Evolutionary conservation across 1,284 basidiomycete species (phyloP).

Genomic region (Leccinum cinnamomeum): DNA sequence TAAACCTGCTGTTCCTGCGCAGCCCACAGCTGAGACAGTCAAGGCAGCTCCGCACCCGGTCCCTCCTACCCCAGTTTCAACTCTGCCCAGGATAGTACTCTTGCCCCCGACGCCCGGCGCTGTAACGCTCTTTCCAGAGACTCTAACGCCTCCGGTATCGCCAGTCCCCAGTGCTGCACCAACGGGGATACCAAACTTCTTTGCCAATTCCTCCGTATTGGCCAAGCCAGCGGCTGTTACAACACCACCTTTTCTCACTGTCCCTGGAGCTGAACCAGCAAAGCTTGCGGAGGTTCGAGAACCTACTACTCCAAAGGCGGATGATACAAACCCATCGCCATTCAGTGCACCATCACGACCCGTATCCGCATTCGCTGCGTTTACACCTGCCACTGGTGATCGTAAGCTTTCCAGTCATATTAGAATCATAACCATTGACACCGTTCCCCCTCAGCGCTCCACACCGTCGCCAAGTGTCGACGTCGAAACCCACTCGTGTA

Average conservation of each 20-base stretch:
- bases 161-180: constrained; percentile 6
- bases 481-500: neutral
- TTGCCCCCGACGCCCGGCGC: constrained; percentile 34
- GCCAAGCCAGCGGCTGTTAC: constrained; percentile 27
- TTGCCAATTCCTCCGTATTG: constrained; percentile 41
- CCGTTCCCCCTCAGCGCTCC: neutral
- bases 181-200: constrained; percentile 50
- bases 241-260: constrained; percentile 10
- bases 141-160: constrained; percentile 15
- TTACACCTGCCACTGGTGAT: constrained; percentile 8
- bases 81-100: constrained; percentile 28
- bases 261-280: constrained; percentile 9
- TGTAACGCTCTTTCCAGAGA: constrained; percentile 20
- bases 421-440: neutral
- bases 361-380: constrained; percentile 13
- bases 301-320: constrained; percentile 7
- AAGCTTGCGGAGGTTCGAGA: constrained; percentile 20
- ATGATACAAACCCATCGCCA: constrained; percentile 14
- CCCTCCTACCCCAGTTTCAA: constrained; percentile 8
- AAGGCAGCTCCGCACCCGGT: constrained; percentile 6
- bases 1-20: constrained; percentile 30
- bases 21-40: constrained; percentile 1
- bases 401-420: neutral
- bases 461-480: neutral
- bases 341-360: constrained; percentile 21